Evolutionary conservation across 2,329 filamentous ascomycete genomes (phyloP).

Genomic region (Aspergillus tanneri): DNA sequence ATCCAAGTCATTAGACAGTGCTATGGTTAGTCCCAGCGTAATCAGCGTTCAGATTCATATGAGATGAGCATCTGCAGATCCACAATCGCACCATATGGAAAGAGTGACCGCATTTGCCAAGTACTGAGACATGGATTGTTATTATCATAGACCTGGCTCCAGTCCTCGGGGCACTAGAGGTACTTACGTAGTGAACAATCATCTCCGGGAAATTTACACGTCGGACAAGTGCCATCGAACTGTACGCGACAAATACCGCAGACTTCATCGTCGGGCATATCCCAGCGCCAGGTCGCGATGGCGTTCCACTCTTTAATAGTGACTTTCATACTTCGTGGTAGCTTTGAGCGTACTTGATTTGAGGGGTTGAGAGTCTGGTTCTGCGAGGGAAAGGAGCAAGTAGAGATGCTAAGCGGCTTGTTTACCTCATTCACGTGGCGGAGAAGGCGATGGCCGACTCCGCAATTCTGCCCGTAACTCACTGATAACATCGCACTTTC

Average conservation of each 20-base stretch:
- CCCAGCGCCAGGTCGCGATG: constrained; percentile 96
- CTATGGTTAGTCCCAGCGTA: constrained; percentile 46
- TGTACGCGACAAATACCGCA: constrained; percentile 98
- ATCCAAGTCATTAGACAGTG: constrained; percentile 90
- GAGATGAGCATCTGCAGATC: constrained; percentile 12
- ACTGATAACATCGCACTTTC: too few relatives aligned
- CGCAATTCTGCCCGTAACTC: constrained; percentile 11
- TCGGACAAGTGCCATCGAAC: constrained; percentile 96
- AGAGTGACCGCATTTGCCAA: constrained; percentile 93
- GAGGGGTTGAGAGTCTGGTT: constrained; percentile 1
- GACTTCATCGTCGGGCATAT: constrained; percentile 94
- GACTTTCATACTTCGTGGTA: constrained; percentile 97
- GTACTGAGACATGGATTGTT: constrained; percentile 57
- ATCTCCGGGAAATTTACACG: constrained; percentile 96
- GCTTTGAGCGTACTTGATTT: too few relatives aligned
- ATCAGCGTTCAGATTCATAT: constrained; percentile 4
- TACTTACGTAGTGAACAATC: constrained; percentile 83
- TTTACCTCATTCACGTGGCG: constrained; percentile 13
- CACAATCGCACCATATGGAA: constrained; percentile 79
- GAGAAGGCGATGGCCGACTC: constrained; percentile 15
- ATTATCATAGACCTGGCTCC: neutral
- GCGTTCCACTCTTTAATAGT: constrained; percentile 90
- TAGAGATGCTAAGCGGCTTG: constrained; percentile 7
- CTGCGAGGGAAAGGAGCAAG: neutral
- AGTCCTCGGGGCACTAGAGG: constrained; percentile 18